phyloP scores from a whole-genome alignment of 2,329 filamentous ascomycete genomes.

The Proliferodiscus dingleyae region DNA sequence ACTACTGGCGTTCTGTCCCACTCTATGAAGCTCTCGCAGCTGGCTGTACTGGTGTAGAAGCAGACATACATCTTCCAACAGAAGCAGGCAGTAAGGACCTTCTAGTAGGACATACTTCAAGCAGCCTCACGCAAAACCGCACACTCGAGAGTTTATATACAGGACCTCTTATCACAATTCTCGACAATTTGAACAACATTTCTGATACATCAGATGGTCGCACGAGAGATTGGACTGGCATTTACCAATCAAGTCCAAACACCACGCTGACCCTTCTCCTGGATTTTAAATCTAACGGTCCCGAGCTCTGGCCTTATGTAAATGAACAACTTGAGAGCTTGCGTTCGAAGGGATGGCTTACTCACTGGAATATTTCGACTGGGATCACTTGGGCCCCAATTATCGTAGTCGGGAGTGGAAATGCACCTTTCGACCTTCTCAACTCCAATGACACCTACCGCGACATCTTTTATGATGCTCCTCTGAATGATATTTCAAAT shows the following conservation, averaged over 20 bases:
- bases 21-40: slow-evolving; percentile 54
- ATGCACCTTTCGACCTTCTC: slow-evolving; percentile 51
- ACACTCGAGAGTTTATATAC: slow-evolving; percentile 60
- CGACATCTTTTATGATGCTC: slow-evolving; percentile 62
- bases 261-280: slow-evolving; percentile 58
- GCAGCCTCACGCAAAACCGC: slow-evolving; percentile 45
- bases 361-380: slow-evolving; percentile 40
- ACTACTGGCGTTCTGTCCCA: slow-evolving; percentile 59
- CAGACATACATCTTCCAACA: slow-evolving; percentile 59
- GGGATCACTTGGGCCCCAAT: slow-evolving; percentile 48
- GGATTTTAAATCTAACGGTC: slow-evolving; percentile 58
- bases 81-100: slow-evolving; percentile 46
- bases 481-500: slow-evolving; percentile 36
- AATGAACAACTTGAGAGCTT: slow-evolving; percentile 52
- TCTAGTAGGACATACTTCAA: slow-evolving; percentile 55
- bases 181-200: slow-evolving; percentile 46
- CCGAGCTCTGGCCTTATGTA: slow-evolving; percentile 45
- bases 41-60: slow-evolving; percentile 61
- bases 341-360: slow-evolving; percentile 50
- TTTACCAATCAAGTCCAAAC: slow-evolving; percentile 47
- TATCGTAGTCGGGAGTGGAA: slow-evolving; percentile 63
- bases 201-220: slow-evolving; percentile 38
- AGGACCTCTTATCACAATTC: slow-evolving; percentile 52
- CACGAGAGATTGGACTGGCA: slow-evolving; percentile 36
- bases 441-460: slow-evolving; percentile 45